Evolutionary conservation across 2,329 filamentous ascomycete genomes (phyloP), one percentile per base, ranked within the genome.

Genomic region (Aspergillus sp.): DNA sequence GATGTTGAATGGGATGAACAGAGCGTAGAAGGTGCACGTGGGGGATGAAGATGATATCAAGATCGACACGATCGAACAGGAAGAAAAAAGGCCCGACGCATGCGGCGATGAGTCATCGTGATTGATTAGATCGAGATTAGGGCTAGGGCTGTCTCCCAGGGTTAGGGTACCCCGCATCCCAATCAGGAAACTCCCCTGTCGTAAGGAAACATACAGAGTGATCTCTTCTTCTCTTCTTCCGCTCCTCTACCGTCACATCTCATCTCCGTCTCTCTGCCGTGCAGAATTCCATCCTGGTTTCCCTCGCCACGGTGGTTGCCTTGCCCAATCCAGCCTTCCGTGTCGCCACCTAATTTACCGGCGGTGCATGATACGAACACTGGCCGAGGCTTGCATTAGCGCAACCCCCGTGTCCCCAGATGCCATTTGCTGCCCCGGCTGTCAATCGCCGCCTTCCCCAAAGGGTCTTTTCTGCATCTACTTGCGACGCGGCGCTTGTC

Each of bases 1-100:
- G 51, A 54, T 64, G 64, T 66, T 68, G 65, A 64, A 65, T 58
- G 55, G 32, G n/a, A 29, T 13, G 14, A 40, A n/a, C 3, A 3
- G 9, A 11, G 23, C n/a, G 34, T 16, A n/a, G 5, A 21, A 50
- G 41, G 46, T n/a, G 32, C 23, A 34, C 25, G 36, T 20, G 29
- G 49, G 19, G 32, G 14, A 47, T 41, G 23, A 34, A 25, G 45
- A 49, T 40, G 47, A 45, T 45, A 53, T 25, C 31, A 20, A 25
- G 19, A 52, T 45, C 42, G 32, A 36, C 45, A 25, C 49, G 41
- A 31, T 34, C 51, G 45, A 40, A 36, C 38, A n/a, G 14, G 16
- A 38, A 38, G 34, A 38, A 29, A 29, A 29, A 10, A 10, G 25
- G 25, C 25, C 25, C 25, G 25, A 29, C 9, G 25, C 25, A 29